Evolutionary conservation across 73 alveolate genomes (phyloP).

Genomic region (Paramecium sexaurelia): DNA sequence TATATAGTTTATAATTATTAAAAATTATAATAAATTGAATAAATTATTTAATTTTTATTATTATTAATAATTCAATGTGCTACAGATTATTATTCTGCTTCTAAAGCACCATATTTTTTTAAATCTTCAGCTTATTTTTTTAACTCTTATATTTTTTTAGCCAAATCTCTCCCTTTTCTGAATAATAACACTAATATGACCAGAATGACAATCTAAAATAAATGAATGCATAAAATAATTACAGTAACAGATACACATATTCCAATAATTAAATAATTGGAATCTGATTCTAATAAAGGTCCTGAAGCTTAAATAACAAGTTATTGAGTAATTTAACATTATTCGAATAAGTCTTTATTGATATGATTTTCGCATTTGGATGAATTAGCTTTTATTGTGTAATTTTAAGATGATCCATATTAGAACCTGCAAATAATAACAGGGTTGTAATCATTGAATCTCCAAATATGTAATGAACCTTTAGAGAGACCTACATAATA

Average conservation of each 20-base stretch:
- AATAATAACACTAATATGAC: background rate
- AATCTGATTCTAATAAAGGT: slow-evolving; percentile 33
- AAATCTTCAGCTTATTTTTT: background rate
- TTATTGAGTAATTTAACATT: background rate
- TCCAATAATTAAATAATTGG: background rate
- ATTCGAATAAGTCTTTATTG: background rate
- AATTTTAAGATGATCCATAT: background rate
- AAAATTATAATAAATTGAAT: background rate
- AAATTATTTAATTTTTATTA: background rate
- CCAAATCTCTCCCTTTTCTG: slow-evolving; percentile 9
- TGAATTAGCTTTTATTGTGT: background rate
- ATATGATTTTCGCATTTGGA: background rate
- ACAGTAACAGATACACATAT: background rate
- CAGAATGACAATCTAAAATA: background rate
- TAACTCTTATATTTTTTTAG: background rate
- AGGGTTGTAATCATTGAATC: background rate
- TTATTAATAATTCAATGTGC: background rate
- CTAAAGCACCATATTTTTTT: slow-evolving; percentile 27
- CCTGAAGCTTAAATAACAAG: background rate
- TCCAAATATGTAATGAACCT: slow-evolving; percentile 23
- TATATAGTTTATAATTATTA: background rate
- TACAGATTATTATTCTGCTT: slow-evolving; percentile 42
- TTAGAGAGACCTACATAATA: slow-evolving; percentile 8
- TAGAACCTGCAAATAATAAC: slow-evolving; percentile 9
- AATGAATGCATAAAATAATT: background rate